Evolutionary conservation across 768 basidiomycete species (phyloP), one percentile per base, ranked within the genome.

Genomic region (Mycena amicta): DNA sequence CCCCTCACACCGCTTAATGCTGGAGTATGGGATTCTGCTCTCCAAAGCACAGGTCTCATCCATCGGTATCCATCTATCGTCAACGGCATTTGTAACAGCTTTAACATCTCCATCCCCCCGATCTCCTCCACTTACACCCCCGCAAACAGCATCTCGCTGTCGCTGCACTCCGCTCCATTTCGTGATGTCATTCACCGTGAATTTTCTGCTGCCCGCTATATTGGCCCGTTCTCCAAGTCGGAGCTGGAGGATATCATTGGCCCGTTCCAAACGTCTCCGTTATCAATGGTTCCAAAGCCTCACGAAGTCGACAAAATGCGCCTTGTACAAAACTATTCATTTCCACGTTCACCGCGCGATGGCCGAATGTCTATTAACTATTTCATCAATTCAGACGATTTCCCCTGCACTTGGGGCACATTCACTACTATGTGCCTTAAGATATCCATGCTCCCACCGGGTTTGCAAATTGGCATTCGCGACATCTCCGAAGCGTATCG

Each of bases 361-460:
- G 5, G 47, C 20, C 33, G 55, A 6, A 27, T 56, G 0, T 78
- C 76, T 0, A 72, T 80, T 22, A 79, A 79, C 29, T 59, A 57
- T 45, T 45, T 16, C 43, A 73, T 82, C 6, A 47, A 75, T 31
- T 62, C 76, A 0, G 50, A 66, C n/a, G 13, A 61, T 18, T 72
- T 74, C 54, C 80, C 79, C 0, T 77, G 76, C 66, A 75, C 74
- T 0, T 81, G 78, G 79, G 77, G 77, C 1, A 80, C 77, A 0
- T 82, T 82, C 50, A 50, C 63, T 0, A 66, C 70, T 0, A 56
- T 79, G 0, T 72, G 62, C 20, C 55, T 69, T 15, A 51, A 73
- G 23, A 66, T 79, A 0, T 66, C 43, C 1, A 55, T 62, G 1
- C 74, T 80, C 0, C 79, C 78, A 0, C 75, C 71, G 16, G 71